Evolutionary conservation across 2,329 filamentous ascomycete species (phyloP).

Genomic region (Westerdykella ornata): DNA sequence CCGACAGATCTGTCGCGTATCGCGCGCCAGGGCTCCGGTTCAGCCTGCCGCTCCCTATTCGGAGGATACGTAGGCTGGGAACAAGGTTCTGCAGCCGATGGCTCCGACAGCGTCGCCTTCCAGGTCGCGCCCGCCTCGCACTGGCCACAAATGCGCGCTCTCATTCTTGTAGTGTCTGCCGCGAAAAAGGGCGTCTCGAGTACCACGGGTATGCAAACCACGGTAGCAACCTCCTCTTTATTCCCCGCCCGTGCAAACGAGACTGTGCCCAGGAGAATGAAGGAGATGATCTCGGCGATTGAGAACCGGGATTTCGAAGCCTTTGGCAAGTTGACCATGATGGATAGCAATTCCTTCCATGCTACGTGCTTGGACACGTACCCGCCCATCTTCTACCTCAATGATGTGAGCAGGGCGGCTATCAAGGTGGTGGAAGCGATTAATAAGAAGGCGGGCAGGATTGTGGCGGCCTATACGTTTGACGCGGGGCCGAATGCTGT

Average conservation of each 20-base stretch:
- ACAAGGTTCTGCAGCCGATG: constrained; percentile 67
- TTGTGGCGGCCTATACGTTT: constrained; percentile 89
- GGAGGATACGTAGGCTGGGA: constrained; percentile 96
- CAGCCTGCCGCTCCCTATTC: constrained; percentile 86
- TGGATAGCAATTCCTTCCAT: constrained; percentile 95
- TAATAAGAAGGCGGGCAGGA: constrained; percentile 71
- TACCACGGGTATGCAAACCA: constrained; percentile 94
- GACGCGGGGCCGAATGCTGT: constrained; percentile 96
- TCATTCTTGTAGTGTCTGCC: constrained; percentile 84
- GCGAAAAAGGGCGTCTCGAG: constrained; percentile 94
- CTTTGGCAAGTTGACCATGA: constrained; percentile 91
- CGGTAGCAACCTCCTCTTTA: constrained; percentile 81
- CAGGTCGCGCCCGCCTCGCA: constrained; percentile 81
- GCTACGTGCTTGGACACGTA: constrained; percentile 90
- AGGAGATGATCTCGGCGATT: constrained; percentile 76
- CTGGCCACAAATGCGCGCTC: constrained; percentile 91
- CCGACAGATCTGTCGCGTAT: constrained; percentile 81
- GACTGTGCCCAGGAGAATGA: constrained; percentile 79
- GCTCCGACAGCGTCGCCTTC: constrained; percentile 79
- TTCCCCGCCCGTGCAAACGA: constrained; percentile 68
- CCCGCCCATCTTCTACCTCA: constrained; percentile 98
- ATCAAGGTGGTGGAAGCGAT: constrained; percentile 84
- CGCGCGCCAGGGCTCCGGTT: constrained; percentile 88
- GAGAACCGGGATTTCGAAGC: constrained; percentile 69
- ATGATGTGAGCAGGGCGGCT: constrained; percentile 81